These are phyloP conservation scores for Mortierella sp. DNA, from an alignment of 371 early-diverging fungal genomes.

Conservation along the genomic window DNA sequence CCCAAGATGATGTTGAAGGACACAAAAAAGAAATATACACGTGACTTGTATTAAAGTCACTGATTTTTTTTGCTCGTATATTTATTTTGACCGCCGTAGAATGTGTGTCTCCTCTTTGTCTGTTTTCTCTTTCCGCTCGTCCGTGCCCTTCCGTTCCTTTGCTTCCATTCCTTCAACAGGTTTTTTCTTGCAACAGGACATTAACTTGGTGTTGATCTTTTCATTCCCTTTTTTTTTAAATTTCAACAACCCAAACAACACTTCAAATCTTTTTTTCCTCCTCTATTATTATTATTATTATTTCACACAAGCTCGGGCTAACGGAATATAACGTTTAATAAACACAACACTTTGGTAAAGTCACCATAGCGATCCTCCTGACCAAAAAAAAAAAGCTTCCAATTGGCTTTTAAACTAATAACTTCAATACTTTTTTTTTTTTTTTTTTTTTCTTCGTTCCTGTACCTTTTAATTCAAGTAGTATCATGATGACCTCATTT, in stretches of 20 bases:
- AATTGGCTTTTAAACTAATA: neutral
- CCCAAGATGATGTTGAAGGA: too few relatives aligned
- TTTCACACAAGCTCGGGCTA: neutral
- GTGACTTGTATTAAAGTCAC: neutral
- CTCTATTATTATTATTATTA: neutral
- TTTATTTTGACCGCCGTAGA: too few relatives aligned
- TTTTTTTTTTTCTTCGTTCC: neutral
- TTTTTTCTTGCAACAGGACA: neutral
- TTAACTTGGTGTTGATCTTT: neutral
- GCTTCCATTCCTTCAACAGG: slow-evolving; percentile 5
- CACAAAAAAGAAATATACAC: neutral
- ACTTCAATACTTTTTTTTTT: neutral
- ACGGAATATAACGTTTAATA: neutral
- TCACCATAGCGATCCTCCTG: neutral
- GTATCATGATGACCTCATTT: slow-evolving; percentile 30
- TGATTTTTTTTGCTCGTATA: too few relatives aligned
- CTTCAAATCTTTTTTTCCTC: neutral
- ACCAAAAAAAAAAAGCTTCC: neutral
- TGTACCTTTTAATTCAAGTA: neutral
- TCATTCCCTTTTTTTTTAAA: neutral
- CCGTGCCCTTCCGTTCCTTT: slow-evolving; percentile 15
- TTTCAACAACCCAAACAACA: neutral
- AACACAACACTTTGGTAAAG: neutral
- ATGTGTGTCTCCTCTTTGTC: too few relatives aligned
- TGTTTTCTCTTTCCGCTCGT: slow-evolving; percentile 4